Evolutionary conservation across 2,329 filamentous ascomycete genomes (phyloP), one percentile per base, ranked within the genome.

Genomic region (Penicillium sp.): DNA sequence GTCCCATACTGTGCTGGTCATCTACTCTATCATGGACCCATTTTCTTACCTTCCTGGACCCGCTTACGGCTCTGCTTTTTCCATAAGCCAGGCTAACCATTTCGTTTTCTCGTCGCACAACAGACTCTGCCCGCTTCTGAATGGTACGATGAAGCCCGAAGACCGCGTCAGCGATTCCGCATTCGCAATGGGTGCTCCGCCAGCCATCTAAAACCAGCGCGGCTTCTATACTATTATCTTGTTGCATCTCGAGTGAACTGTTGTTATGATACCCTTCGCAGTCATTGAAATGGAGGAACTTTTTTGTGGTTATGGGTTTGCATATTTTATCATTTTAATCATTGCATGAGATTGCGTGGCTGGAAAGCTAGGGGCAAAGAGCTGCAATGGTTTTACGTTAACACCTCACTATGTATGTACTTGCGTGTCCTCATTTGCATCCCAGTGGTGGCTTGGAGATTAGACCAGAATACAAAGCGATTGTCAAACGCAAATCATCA

Each of bases 121-220:
- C 84, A 92, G 89, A 76, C 85, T 93, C 71, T 96, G 92, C 76
- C 92, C 92, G 52, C 83, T 95, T 76, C 88, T 96, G 65, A 96
- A 96, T 74, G 92, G 92, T 56, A 91, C 90, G 35, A 90, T 90
- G 82, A 90, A 90, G 67, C 79, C 79, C 44, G 81, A 83, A 62
- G 80, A 83, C 30, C 77, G 75, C 3, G 75, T 79, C 56, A 79
- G 75, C 61, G 79, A 78, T 59, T 79, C 80, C 2, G 80, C 80
- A 17, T 83, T 83, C 67, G 76, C 78, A 2, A 81, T 82, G 77
- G 79, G 78, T 53, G 79, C 79, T 5, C 78, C 80, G 15, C 72
- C 71, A 7, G 65, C 70, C 45, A 63, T 71, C 35, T 70, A 58
- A 67, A 35, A 13, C 15, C 35, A 41, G 41, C 17, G 15, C 26